phyloP scores from a whole-genome alignment of 306 rosid species.

The Cicer cuneatum region DNA sequence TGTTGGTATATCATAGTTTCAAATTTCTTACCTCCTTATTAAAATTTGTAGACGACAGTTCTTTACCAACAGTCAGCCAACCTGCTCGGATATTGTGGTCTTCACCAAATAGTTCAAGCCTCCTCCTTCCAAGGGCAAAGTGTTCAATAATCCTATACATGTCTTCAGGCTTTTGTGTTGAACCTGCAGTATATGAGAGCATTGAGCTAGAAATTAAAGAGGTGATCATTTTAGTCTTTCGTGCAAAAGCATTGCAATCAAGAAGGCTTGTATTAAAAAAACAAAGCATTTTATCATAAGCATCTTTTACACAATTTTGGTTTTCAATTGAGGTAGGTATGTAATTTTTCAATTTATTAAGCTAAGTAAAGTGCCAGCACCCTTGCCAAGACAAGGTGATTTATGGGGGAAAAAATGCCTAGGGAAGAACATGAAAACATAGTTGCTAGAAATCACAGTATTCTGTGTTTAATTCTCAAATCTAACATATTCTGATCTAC shows the following conservation, averaged over 20 bases:
- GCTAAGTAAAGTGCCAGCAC: slow-evolving; percentile 13
- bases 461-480: neutral
- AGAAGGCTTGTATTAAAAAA: neutral
- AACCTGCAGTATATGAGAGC: slow-evolving; percentile 65
- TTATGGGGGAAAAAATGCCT: neutral
- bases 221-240: slow-evolving; percentile 31
- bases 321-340: slow-evolving; percentile 1
- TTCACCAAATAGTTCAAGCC: slow-evolving; percentile 97
- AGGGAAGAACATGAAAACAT: neutral
- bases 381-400: slow-evolving; percentile 25
- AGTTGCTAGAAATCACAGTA: slow-evolving; percentile 7
- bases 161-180: slow-evolving; percentile 98
- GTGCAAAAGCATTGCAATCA: slow-evolving; percentile 16
- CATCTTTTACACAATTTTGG: slow-evolving; percentile 7
- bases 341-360: slow-evolving; percentile 7
- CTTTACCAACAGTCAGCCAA: slow-evolving; percentile 92
- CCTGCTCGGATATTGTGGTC: slow-evolving; percentile 97
- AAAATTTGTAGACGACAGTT: slow-evolving; percentile 81
- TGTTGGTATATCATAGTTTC: slow-evolving; percentile 24
- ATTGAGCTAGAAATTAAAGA: slow-evolving; percentile 29
- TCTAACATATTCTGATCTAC: neutral
- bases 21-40: slow-evolving; percentile 69
- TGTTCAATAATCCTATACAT: slow-evolving; percentile 99
- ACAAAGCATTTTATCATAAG: slow-evolving; percentile 21
- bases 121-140: slow-evolving; percentile 98